Percentiles rank a stretch among this genome's conserved stretches.
phyloP scores from a whole-genome alignment of 768 basidiomycete genomes.

The Kwoniella dendrophila region DNA sequence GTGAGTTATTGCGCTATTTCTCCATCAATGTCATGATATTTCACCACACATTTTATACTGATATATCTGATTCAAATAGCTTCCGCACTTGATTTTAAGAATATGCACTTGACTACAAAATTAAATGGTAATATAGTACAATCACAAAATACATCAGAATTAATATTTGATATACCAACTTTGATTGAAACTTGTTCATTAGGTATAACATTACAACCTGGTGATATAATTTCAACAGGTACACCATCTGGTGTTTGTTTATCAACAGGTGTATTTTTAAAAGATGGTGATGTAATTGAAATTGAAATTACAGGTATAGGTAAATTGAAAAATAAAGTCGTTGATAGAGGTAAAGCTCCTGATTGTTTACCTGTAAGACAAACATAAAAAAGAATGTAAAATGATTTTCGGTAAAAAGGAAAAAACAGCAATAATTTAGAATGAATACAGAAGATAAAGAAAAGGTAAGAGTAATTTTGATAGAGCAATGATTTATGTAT shows the following conservation, averaged over 20 bases:
- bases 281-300: constrained; percentile 45
- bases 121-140: constrained; percentile 46
- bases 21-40: background rate
- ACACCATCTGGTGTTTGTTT: constrained; percentile 47
- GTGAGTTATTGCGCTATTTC: constrained; percentile 7
- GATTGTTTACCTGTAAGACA: constrained; percentile 15
- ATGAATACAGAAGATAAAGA: too few relatives aligned
- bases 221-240: constrained; percentile 51
- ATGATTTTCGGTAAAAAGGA: too few relatives aligned
- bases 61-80: background rate
- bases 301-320: constrained; percentile 46
- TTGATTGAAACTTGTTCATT: constrained; percentile 42
- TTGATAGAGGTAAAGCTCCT: constrained; percentile 13
- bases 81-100: constrained; percentile 35
- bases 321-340: constrained; percentile 32
- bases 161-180: constrained; percentile 52
- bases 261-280: constrained; percentile 34
- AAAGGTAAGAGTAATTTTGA: too few relatives aligned
- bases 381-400: background rate
- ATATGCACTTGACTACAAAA: constrained; percentile 36
- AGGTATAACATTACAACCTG: constrained; percentile 45
- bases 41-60: background rate
- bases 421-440: too few relatives aligned
- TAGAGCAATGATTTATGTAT: too few relatives aligned
- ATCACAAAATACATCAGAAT: constrained; percentile 35